Evolutionary conservation across 768 basidiomycete genomes (phyloP).

Genomic region (Trametes villosa): DNA sequence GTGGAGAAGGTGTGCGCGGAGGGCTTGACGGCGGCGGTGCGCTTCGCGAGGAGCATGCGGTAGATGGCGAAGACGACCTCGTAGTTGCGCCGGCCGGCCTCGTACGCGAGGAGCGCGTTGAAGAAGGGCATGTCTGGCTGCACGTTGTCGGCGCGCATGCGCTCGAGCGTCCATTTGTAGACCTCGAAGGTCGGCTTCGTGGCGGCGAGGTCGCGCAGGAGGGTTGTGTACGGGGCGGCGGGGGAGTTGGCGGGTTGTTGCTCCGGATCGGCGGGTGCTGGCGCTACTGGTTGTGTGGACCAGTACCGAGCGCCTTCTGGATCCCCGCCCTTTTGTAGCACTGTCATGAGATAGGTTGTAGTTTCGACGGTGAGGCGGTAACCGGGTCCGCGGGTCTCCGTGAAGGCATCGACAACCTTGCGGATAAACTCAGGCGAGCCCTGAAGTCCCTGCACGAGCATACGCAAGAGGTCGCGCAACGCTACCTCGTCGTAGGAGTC

Average conservation of each 20-base stretch:
- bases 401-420: constrained; percentile 19
- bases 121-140: constrained; percentile 46
- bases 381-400: constrained; percentile 5
- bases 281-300: constrained; percentile 28
- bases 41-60: constrained; percentile 40
- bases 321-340: constrained; percentile 39
- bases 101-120: constrained; percentile 51
- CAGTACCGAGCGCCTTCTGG: constrained; percentile 37
- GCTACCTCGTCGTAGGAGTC: constrained; percentile 23
- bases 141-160: constrained; percentile 45
- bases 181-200: constrained; percentile 27
- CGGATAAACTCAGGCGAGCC: constrained; percentile 20
- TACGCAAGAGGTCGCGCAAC: constrained; percentile 37
- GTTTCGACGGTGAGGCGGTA: constrained; percentile 22
- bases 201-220: constrained; percentile 44
- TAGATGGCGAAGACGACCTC: constrained; percentile 50
- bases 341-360: constrained; percentile 20
- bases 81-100: constrained; percentile 38
- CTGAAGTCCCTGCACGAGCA: constrained; percentile 38
- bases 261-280: constrained; percentile 10
- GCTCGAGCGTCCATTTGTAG: constrained; percentile 34
- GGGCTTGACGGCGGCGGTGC: constrained; percentile 40
- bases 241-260: constrained; percentile 35
- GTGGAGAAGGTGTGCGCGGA: constrained; percentile 49
- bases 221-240: constrained; percentile 40